phyloP scores from a whole-genome alignment of 768 basidiomycete genomes.

The Psilocybe cyanescens region DNA sequence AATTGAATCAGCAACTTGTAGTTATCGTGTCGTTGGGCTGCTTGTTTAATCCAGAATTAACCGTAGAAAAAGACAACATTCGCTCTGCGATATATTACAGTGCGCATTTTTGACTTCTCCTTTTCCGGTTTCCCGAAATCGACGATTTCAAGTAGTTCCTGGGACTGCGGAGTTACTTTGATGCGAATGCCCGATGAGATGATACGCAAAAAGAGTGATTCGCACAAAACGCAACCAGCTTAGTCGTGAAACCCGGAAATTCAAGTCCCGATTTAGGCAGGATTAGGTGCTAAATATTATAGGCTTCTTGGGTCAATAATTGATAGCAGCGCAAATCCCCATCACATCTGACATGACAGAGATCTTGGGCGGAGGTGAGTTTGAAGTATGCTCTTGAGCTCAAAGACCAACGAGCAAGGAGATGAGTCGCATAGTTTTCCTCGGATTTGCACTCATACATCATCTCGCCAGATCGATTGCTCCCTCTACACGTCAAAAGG shows the following conservation, averaged over 20 bases:
- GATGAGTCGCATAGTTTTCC: conserved; percentile 4
- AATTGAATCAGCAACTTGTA: neutral
- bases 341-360: conserved; percentile 10
- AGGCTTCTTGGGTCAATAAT: conserved; percentile 1
- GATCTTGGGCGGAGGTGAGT: conserved; percentile 7
- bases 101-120: too few species aligned
- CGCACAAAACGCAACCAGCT: conserved; percentile 2
- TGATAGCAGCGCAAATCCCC: conserved; percentile 8
- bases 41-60: too few species aligned
- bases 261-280: neutral
- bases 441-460: conserved; percentile 7
- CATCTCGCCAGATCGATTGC: conserved; percentile 25
- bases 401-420: neutral
- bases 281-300: neutral
- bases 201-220: neutral
- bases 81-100: too few species aligned
- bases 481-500: conserved; percentile 3
- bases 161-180: conserved; percentile 4
- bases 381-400: too few species aligned
- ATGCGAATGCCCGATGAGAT: neutral
- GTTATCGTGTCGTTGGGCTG: neutral
- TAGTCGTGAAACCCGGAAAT: neutral
- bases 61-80: too few species aligned
- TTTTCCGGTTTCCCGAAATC: neutral
- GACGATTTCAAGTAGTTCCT: conserved; percentile 1